Evolutionary conservation across 179 eudicot genomes (phyloP), one percentile per base, ranked within the genome.

Genomic region (Actinidia polygama): DNA sequence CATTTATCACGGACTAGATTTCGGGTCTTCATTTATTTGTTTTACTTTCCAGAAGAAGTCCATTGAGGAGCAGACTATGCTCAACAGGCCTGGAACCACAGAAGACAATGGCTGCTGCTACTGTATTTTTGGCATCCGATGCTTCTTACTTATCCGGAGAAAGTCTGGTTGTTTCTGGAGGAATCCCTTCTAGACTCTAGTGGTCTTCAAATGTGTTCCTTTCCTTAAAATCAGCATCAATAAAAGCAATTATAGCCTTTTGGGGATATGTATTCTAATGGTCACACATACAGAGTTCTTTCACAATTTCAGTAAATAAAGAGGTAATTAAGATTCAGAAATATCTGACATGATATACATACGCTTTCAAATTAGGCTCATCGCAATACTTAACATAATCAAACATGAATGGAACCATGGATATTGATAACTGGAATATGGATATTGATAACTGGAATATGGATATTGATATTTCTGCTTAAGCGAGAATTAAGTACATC

Each of bases 121-220:
- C 85, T 10, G 94, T 97, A 44, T 95, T 91, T 82, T 75, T 95
- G 86, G 95, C 94, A 76, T 95, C 98, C 73, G 98, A 93, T 50
- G 98, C 98, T 57, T 81, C 98, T 24, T 94, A 92, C 81, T 88
- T 96, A 21, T 94, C 99, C 18, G 99, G 97, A 67, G 99, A 96
- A 89, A 93, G 92, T 7, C 61, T 96, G 77, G 94, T 93, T 18
- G 92, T 96, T 71, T 93, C 93, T 21, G 98, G 99, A 30, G 99
- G 98, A 82, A 68, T 83, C 12, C 95, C 92, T 79, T 95, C 99
- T 51, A 90, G 99, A 58, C 96, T 96, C 10, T 87, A 80, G 77
- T 79, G n/a, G 51, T 19, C 11, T 19, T 70, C 16, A 18, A 23
- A 44, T 44, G 51, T 7, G 8, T 8, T 23, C 5, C 16, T 10